phyloP scores from a whole-genome alignment of 2,329 filamentous ascomycete species.

The Sporothrix pallida region DNA sequence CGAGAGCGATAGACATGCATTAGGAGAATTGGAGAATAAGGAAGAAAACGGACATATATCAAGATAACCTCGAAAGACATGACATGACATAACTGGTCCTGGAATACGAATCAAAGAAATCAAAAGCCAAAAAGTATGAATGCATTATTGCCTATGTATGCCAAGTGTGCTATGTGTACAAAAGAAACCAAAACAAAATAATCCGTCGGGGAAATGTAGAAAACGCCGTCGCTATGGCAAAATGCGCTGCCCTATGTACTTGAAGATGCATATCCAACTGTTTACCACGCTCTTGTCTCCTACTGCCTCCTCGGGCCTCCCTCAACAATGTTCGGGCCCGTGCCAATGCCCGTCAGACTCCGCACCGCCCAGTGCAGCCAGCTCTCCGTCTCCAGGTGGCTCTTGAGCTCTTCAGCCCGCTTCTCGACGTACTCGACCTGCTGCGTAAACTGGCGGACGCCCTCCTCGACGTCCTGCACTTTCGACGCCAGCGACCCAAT shows the following conservation, averaged over 20 bases:
- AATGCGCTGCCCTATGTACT: not conserved
- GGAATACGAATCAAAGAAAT: conserved; percentile 8
- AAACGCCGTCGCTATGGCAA: conserved; percentile 27
- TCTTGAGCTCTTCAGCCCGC: conserved; percentile 66
- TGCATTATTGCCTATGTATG: no score
- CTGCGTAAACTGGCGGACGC: conserved; percentile 77
- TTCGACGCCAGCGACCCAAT: conserved; percentile 78
- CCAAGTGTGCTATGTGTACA: not conserved
- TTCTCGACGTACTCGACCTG: conserved; percentile 75
- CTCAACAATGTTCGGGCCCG: conserved; percentile 59
- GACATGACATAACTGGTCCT: conserved; percentile 1
- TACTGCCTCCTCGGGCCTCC: not conserved
- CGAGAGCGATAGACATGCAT: not conserved
- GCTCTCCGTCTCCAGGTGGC: conserved; percentile 66
- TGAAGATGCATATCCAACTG: not conserved
- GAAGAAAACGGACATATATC: not conserved
- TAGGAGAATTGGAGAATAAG: not conserved
- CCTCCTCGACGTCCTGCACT: conserved; percentile 85
- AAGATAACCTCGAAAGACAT: not conserved
- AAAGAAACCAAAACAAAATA: not conserved
- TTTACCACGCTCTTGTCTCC: not conserved
- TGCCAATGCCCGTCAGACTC: conserved; percentile 65
- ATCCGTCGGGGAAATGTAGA: not conserved
- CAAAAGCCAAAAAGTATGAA: not conserved
- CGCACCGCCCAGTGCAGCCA: conserved; percentile 69